A percentile compares a stretch with the other conserved stretches of the same genome.
phyloP scores from a whole-genome alignment of 345 rosid species.

The Anastatica hierochuntica region DNA sequence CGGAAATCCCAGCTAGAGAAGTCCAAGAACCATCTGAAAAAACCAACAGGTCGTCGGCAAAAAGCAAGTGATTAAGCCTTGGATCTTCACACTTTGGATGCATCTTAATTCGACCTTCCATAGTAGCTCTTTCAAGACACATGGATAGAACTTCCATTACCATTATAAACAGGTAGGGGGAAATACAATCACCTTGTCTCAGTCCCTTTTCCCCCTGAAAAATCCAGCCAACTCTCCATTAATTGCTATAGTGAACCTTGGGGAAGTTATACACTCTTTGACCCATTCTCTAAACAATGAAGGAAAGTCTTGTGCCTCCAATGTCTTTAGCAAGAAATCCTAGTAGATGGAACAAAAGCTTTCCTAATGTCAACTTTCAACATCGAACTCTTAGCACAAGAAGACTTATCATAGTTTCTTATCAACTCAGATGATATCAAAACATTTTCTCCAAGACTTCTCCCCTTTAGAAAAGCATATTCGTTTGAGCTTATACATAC shows the following conservation, averaged over 20 bases:
- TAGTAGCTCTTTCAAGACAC: too few relatives aligned
- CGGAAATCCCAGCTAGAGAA: rapidly evolving
- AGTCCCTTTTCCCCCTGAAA: neutral
- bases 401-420: neutral
- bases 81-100: neutral
- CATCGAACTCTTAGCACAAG: neutral
- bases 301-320: neutral
- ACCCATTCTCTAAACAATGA: neutral
- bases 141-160: neutral
- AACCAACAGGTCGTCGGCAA: neutral
- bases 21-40: neutral
- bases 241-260: neutral
- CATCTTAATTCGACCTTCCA: neutral
- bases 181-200: neutral
- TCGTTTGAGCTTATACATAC: neutral
- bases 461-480: neutral
- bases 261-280: neutral
- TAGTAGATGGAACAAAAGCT: too few relatives aligned
- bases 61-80: neutral
- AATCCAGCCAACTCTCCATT: neutral
- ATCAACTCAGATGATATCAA: neutral
- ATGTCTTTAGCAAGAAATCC: neutral
- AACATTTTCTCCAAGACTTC: neutral
- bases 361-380: neutral
- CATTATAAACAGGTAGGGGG: neutral